Base-by-base conservation (phyloP, 2,329 filamentous ascomycete species). In the Helotiales sp. region DNA sequence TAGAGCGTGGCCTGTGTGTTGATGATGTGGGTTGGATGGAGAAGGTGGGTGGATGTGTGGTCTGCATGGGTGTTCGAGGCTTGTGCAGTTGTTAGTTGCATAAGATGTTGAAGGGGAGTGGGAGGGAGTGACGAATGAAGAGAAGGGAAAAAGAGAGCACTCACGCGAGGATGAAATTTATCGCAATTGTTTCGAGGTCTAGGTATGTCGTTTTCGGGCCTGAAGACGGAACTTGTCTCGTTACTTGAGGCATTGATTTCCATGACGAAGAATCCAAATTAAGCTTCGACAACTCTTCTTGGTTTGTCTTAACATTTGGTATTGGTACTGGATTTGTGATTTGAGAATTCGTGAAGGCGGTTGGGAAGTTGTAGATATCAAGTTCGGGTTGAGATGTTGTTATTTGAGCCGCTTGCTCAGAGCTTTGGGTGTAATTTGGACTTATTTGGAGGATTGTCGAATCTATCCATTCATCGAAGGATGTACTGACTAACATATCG, bases 101-200 rank as follows among this genome's bases (percentile, higher is more conserved):
- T 7, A 27, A 52, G 38, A 47, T 27, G 19, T 7, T 27, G 40
- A 50, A 25, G 31, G 17, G 8, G 22, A 51, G 5, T n/a, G 36
- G 31, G 25, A 33, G 46, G n/a, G 15, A 24, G 13, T 10, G 19
- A 19, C 19, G 19, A 19, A 40, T 19, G 36, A 13, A 2, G 5
- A 40, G 36, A 3, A 24, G 1, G n/a, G 15, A 22, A n/a, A 10
- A 15, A 55, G 24, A 24, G 9, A 12, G 13, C n/a, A 62, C 65
- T 46, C 54, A 67, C 67, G 68, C 66, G 13, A 70, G 65, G 29
- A 69, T 68, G 47, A 70, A 69, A 29, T 68, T 70, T 17, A 70
- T 63, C 19, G 67, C 67, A n/a, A 66, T 34, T 2, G 61, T 61
- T 17, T 60, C 56, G 40, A 44, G 9, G 12, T 44, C 40, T 13